These are phyloP conservation scores for Boletus tomentosulus DNA, from an alignment of 768 basidiomycete genomes.

Conservation along the genomic window DNA sequence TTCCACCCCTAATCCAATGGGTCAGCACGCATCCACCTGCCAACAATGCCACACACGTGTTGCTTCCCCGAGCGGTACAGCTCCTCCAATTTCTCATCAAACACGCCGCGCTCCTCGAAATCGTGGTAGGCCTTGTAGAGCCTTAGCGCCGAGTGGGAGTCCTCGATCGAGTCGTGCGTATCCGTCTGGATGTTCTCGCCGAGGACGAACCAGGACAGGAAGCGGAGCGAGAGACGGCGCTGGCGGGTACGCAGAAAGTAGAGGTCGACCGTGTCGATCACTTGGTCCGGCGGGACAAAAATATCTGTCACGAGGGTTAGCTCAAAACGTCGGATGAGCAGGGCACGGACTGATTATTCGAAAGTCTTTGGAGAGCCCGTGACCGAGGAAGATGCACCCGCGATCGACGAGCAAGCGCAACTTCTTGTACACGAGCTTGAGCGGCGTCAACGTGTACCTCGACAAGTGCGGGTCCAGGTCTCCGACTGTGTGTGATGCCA, in stretches of 20 bases:
- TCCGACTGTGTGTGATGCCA: conserved; percentile 54
- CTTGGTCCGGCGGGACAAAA: conserved; percentile 91
- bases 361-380: conserved; percentile 96
- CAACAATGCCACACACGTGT: conserved; percentile 46
- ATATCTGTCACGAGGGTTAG: conserved; percentile 58
- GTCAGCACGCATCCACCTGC: not conserved
- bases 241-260: conserved; percentile 81
- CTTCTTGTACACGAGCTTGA: conserved; percentile 99
- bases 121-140: conserved; percentile 79
- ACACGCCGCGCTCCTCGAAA: conserved; percentile 69
- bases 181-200: conserved; percentile 90
- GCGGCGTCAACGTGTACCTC: conserved; percentile 83
- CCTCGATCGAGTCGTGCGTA: conserved; percentile 98
- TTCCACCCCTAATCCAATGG: conserved; percentile 45
- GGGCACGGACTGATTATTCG: conserved; percentile 85
- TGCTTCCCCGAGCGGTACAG: conserved; percentile 74
- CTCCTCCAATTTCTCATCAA: conserved; percentile 86
- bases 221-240: conserved; percentile 85
- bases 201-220: conserved; percentile 92
- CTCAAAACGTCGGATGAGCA: not conserved
- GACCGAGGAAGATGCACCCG: conserved; percentile 95
- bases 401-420: conserved; percentile 87
- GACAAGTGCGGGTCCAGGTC: conserved; percentile 86
- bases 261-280: conserved; percentile 97
- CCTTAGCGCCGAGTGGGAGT: conserved; percentile 80